Evolutionary conservation across 352 stramenopile genomes (phyloP), one percentile per base, ranked within the genome.

Genomic region (Blastocystis sp.): DNA sequence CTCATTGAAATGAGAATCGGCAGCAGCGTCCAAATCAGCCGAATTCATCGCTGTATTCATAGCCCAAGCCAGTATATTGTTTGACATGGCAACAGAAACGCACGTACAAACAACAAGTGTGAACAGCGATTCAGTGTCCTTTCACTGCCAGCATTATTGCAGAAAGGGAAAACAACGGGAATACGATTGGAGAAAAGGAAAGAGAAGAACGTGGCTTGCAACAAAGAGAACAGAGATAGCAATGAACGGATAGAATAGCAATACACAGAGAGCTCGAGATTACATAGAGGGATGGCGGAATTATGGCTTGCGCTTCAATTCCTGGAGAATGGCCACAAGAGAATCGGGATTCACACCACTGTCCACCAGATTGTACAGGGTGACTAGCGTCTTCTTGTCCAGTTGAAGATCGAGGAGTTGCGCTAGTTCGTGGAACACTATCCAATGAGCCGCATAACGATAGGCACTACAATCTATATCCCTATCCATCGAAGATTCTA

Each of bases 311-410:
- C 53, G 56, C 74, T 45, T 84, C 61, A 84, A 67, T 40, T 84
- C 74, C 74, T 84, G 65, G 14, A 84, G 65, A n/a, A 84, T 84
- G 3, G 74, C 56, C 1, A 59, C 74, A 52, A 84, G 41, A 17
- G 74, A 53, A 70, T 84, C 74, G 7, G 74, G 74, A 69, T 84
- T 84, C n/a, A 84, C 74, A 52, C 74, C 74, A 67, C 74, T 69
- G 48, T 84, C 74, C 53, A 84, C 66, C 19, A 84, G 53, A 48
- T 84, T 84, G 66, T 84, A 84, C 19, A 84, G 28, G 48, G 60
- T 41, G 2, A 48, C 3, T 14, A 84, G 34, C n/a, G 74, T 84
- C 34, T 84, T 62, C 41, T 70, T 62, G 66, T 84, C 74, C 56
- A 84, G 17, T 17, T 84, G n/a, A 17, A 84, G 74, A 69, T 84